phyloP scores from a whole-genome alignment of 192 early-diverging fungal genomes.

The Chytriomyces hyalinus region DNA sequence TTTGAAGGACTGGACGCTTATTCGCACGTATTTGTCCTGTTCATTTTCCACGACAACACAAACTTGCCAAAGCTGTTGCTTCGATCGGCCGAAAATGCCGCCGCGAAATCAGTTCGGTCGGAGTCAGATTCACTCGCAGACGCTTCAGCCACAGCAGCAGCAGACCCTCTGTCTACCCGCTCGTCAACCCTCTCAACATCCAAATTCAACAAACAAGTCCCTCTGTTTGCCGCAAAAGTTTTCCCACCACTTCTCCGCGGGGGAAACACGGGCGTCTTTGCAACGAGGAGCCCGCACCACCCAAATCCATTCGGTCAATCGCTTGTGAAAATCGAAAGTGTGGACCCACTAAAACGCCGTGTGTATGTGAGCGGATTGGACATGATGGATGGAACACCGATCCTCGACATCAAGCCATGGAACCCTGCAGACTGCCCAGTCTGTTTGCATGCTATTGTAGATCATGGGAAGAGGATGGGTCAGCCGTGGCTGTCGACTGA shows the following conservation, averaged over 20 bases:
- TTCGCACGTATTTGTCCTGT: slow-evolving; percentile 41
- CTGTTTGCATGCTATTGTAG: slow-evolving; percentile 34
- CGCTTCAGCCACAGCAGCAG: not conserved
- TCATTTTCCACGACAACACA: slow-evolving; percentile 51
- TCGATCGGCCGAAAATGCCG: slow-evolving; percentile 18
- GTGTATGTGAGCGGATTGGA: slow-evolving; percentile 39
- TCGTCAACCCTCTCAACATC: slow-evolving; percentile 22
- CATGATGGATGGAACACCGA: slow-evolving; percentile 42
- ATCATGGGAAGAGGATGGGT: slow-evolving; percentile 11
- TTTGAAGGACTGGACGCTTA: slow-evolving; percentile 41
- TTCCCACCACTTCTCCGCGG: slow-evolving; percentile 42
- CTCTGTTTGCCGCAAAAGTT: slow-evolving; percentile 45
- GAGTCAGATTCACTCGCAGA: no score
- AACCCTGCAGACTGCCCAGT: slow-evolving; percentile 44
- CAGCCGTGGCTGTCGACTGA: slow-evolving; percentile 28
- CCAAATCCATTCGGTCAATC: slow-evolving; percentile 48
- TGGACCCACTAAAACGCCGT: slow-evolving; percentile 27
- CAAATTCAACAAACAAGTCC: slow-evolving; percentile 43
- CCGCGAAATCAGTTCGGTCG: not conserved
- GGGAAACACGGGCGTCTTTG: slow-evolving; percentile 31
- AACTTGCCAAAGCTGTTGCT: slow-evolving; percentile 43
- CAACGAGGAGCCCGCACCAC: slow-evolving; percentile 40
- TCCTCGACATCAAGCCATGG: slow-evolving; percentile 50
- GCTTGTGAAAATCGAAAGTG: slow-evolving; percentile 38
- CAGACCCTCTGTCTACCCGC: slow-evolving; percentile 21